Evolutionary conservation across 1,284 basidiomycete species (phyloP), one percentile per base, ranked within the genome.

Genomic region (Takashimella tepidaria): DNA sequence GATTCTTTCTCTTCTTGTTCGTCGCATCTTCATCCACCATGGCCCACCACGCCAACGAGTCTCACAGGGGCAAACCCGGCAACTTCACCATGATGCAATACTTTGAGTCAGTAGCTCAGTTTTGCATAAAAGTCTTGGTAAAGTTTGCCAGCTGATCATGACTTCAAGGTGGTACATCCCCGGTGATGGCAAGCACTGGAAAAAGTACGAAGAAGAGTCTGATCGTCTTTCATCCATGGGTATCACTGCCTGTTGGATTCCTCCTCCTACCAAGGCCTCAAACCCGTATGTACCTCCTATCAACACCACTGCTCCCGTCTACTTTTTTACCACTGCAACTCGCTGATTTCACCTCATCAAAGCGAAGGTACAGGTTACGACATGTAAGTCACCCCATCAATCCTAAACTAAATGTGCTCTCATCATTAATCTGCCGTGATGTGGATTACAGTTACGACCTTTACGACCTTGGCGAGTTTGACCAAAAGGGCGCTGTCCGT

Each of bases 401-500:
- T 43, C 45, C n/a, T n/a, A n/a, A n/a, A n/a, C n/a, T n/a, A n/a
- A n/a, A 13, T 24, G 12, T 13, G 2, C 27, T 25, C 41, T 16
- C 31, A 12, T 52, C n/a, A n/a, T n/a, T n/a, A n/a, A n/a, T n/a
- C n/a, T n/a, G n/a, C n/a, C n/a, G n/a, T n/a, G n/a, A n/a, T n/a
- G n/a, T n/a, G 43, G 27, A 78, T 55, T 72, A 71, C 52, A 76
- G 79, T 50, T 80, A 79, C 63, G 78, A 79, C 57, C 55, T 90
- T 82, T 92, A 88, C 87, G 90, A 92, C 69, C 77, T 97, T 10
- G 93, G 93, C 46, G 92, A 97, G 77, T 97, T 96, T 62, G 77
- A 90, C 49, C 87, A 89, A 72, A 93, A 91, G 72, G 88, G 87
- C 11, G 77, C 81, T n/a, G 75, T 83, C 49, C 73, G 79, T 8